phyloP scores from a whole-genome alignment of 2,329 filamentous ascomycete species.

The Sclerotinia trifoliorum region DNA sequence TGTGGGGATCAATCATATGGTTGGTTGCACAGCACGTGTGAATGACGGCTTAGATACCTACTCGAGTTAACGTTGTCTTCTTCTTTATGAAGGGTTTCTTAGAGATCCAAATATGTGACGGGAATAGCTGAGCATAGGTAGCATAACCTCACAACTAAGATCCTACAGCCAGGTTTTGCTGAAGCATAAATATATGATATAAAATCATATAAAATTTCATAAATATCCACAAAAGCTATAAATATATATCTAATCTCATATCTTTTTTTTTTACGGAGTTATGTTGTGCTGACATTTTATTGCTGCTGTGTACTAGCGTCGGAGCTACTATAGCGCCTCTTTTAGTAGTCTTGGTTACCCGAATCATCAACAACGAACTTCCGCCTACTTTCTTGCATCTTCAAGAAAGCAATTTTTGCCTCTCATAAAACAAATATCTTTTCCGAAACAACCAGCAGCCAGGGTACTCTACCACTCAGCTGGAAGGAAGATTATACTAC shows the following conservation, averaged over 20 bases:
- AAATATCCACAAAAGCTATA: neutral
- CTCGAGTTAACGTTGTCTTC: neutral
- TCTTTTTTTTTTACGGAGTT: neutral
- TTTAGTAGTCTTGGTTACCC: slow-evolving; percentile 11
- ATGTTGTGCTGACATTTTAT: neutral
- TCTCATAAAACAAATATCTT: neutral
- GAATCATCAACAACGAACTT: slow-evolving; percentile 17
- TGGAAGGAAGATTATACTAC: neutral
- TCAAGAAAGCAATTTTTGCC: slow-evolving; percentile 14
- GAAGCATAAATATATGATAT: neutral
- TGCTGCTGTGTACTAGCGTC: slow-evolving; percentile 9
- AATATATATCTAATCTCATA: neutral
- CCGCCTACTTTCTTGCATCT: slow-evolving; percentile 19
- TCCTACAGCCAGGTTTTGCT: neutral
- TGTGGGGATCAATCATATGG: slow-evolving; percentile 1
- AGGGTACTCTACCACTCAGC: neutral
- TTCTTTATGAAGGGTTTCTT: slow-evolving; percentile 1
- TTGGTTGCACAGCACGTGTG: slow-evolving; percentile 6
- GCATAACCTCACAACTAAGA: neutral
- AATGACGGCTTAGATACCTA: neutral
- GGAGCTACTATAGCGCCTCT: slow-evolving; percentile 15
- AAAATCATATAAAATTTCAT: neutral
- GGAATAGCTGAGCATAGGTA: too few relatives aligned
- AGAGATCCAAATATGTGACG: neutral
- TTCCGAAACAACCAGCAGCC: slow-evolving; percentile 8